These are phyloP conservation scores for Gymnopilus dilepis DNA, from an alignment of 768 basidiomycete species.

Conservation along the genomic window DNA sequence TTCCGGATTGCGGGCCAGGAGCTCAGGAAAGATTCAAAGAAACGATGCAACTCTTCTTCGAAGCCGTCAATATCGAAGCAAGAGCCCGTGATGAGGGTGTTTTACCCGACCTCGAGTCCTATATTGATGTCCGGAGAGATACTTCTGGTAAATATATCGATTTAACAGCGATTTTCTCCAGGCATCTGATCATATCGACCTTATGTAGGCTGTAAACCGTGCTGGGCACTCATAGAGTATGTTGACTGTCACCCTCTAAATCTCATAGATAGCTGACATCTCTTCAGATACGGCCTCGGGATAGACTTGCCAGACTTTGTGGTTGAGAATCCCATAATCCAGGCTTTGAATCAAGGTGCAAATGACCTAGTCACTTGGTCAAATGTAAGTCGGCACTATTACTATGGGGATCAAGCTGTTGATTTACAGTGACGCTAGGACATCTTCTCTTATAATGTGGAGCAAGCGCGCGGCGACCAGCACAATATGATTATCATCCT, in stretches of 20 bases:
- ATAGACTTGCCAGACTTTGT: slow-evolving; percentile 76
- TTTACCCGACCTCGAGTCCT: slow-evolving; percentile 75
- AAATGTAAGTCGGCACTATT: slow-evolving; percentile 54
- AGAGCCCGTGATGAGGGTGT: slow-evolving; percentile 54
- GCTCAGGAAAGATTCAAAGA: slow-evolving; percentile 73
- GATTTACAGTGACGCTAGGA: slow-evolving; percentile 51
- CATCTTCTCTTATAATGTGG: slow-evolving; percentile 77
- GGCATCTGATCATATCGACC: slow-evolving; percentile 8
- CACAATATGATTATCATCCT: slow-evolving; percentile 79
- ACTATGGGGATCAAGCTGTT: slow-evolving; percentile 6
- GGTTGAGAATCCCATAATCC: slow-evolving; percentile 66
- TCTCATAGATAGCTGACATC: slow-evolving; percentile 5
- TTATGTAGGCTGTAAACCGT: slow-evolving; percentile 64
- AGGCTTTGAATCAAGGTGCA: slow-evolving; percentile 64
- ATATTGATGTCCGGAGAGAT: slow-evolving; percentile 73
- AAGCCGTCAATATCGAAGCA: slow-evolving; percentile 69
- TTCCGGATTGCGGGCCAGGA: slow-evolving; percentile 59
- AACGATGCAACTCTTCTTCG: slow-evolving; percentile 70
- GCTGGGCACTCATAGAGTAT: slow-evolving; percentile 77
- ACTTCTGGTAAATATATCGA: slow-evolving; percentile 58
- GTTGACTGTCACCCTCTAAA: slow-evolving; percentile 23
- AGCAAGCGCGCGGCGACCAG: slow-evolving; percentile 70
- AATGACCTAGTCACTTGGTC: slow-evolving; percentile 88
- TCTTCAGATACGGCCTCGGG: slow-evolving; percentile 59
- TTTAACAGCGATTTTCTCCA: neutral